phyloP scores from a whole-genome alignment of 768 basidiomycete species.

The Xanthoconium stramineum region DNA sequence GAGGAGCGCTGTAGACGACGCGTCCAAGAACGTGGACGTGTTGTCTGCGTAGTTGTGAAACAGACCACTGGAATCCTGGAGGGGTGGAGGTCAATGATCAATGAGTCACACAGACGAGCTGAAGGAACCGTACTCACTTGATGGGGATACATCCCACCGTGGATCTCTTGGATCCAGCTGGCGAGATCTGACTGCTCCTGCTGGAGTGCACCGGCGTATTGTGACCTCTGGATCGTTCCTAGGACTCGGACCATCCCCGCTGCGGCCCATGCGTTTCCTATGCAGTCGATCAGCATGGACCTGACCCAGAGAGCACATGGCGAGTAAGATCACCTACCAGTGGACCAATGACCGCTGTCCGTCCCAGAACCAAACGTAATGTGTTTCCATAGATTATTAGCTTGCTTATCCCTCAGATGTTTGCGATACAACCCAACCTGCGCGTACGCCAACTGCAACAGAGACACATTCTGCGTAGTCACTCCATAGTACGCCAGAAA shows the following conservation, averaged over 20 bases:
- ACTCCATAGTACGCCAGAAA: conserved; percentile 86
- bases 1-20: conserved; percentile 69
- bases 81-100: too few species aligned
- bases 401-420: conserved; percentile 51
- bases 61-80: conserved; percentile 12
- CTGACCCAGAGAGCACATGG: background rate
- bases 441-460: conserved; percentile 62
- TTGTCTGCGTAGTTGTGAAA: conserved; percentile 75
- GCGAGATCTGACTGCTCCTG: conserved; percentile 56
- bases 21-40: conserved; percentile 62
- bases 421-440: conserved; percentile 72
- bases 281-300: background rate
- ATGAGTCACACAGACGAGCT: too few species aligned
- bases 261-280: conserved; percentile 88
- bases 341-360: conserved; percentile 78
- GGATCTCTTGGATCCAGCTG: conserved; percentile 70
- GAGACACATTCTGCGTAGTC: conserved; percentile 49
- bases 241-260: conserved; percentile 84
- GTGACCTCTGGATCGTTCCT: conserved; percentile 65
- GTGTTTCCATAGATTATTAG: conserved; percentile 72
- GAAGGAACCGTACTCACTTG: conserved; percentile 41
- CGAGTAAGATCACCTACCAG: conserved; percentile 46
- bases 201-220: conserved; percentile 46
- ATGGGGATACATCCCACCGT: conserved; percentile 61
- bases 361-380: conserved; percentile 55